Base-by-base conservation (phyloP, 352 stramenopile species). In the Peronospora farinosa region DNA sequence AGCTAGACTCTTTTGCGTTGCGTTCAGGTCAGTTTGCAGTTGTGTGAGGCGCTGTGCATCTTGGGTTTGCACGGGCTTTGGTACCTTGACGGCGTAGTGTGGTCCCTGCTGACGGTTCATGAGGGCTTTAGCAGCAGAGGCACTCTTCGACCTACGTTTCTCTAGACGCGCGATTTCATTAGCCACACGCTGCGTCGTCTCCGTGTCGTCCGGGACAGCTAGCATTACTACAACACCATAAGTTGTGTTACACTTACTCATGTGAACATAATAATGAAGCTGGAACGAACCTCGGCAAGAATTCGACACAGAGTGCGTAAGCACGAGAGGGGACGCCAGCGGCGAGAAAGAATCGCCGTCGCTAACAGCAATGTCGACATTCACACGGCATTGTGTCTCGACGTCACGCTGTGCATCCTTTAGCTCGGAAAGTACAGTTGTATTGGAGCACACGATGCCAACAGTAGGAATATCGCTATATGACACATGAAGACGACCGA, bases 71-170 rank as follows among this genome's bases (percentile, higher is more conserved):
- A 91, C 67, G 7, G 59, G 35, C 19, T 87, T 72, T 0, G 83
- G 83, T 13, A 94, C 83, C 38, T 88, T 89, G 15, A 23, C 38
- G 0, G 50, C 17, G 49, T 94, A 94, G 9, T 82, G 69, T 2
- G 67, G 43, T 17, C 72, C 67, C 1, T 61, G 28, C 27, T 73
- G 66, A 30, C 79, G 80, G 2, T 58, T 46, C 11, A 63, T 17
- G 1, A 92, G 68, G 11, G 55, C 65, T 17, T 84, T 54, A 9
- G 76, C 40, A 1, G 78, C 67, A 7, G 73, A 67, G 9, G 65
- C 30, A 48, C 68, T 78, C 56, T 94, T 94, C 2, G 21, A 40
- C 0, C 63, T 54, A 30, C 78, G 77, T 40, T 94, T 94, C 19
- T 75, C 61, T 13, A 94, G 52, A 5, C 83, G 68, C 4, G 54